Base-by-base conservation (phyloP, 192 early-diverging fungal genomes). In the Umbelopsis sp. region DNA sequence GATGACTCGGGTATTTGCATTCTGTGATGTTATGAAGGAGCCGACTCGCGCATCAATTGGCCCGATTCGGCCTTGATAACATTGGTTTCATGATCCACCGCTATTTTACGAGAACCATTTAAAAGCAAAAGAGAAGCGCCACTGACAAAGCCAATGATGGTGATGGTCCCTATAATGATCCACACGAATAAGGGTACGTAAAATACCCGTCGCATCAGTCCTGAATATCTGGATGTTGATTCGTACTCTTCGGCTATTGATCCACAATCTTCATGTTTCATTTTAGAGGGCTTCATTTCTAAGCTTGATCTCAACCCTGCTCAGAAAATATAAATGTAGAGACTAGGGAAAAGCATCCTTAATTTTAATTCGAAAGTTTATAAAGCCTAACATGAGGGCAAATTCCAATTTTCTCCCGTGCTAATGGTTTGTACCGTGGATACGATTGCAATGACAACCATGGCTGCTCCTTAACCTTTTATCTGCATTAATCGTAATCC, bases 341-440 rank as follows among this genome's bases (percentile, higher is more conserved):
- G 13, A 35, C 53, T 35, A 37, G 25, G 16, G 27, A 41, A 10
- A 41, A 1, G 25, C 55, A n/a, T 13, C n/a, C 35, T 25, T 61
- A 37, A 61, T 61, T 61, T 61, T 61, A 61, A 61, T 61, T 35
- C 15, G 6, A 61, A 55, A 25, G 25, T 22, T 21, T 25, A 55
- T 21, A 21, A 55, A 35, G 4, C 55, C 13, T 15, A 55, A n/a
- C 55, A 18, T 61, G 15, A 61, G 16, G 11, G 22, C 51, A 35
- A 2, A 61, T 61, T 61, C 55, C 15, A 61, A 61, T 61, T 61
- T 61, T n/a, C 55, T 35, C 55, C 27, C 37, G 33, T 6, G 55
- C 30, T 4, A 41, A 35, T 61, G 55, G 13, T 18, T 18, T 15
- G 25, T 11, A 35, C 30, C 11, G 12, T 35, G 6, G 1, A 35